phyloP scores from a whole-genome alignment of 2,329 filamentous ascomycete species.

The Harringtonia aguacate region DNA sequence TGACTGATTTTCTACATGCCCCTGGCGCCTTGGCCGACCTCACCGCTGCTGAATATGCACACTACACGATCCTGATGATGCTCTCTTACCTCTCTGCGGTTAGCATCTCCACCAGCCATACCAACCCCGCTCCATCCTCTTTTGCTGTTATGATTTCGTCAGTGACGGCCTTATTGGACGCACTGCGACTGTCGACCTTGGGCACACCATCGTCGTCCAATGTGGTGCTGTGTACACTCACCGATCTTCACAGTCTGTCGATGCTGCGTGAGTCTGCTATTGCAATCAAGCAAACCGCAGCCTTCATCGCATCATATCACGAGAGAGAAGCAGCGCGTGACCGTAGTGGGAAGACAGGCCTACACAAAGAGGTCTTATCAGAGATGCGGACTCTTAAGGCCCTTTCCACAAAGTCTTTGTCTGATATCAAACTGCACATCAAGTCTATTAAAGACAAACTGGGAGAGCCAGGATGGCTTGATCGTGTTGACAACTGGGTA shows the following conservation, averaged over 20 bases:
- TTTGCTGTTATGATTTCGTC: not conserved
- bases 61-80: slow-evolving; percentile 31
- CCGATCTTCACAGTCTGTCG: slow-evolving; percentile 23
- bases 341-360: slow-evolving; percentile 18
- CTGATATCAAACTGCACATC: slow-evolving; percentile 21
- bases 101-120: slow-evolving; percentile 12
- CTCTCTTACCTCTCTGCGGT: slow-evolving; percentile 21
- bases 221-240: slow-evolving; percentile 18
- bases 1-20: slow-evolving; percentile 26
- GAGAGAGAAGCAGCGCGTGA: slow-evolving; percentile 23
- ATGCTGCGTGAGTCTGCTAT: slow-evolving; percentile 25
- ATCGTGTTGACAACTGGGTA: slow-evolving; percentile 19
- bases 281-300: slow-evolving; percentile 19
- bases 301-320: slow-evolving; percentile 19
- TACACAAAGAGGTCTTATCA: slow-evolving; percentile 21
- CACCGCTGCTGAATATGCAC: slow-evolving; percentile 30
- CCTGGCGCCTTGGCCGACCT: slow-evolving; percentile 17
- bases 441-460: slow-evolving; percentile 20
- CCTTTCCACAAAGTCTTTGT: slow-evolving; percentile 9
- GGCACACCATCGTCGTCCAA: not conserved
- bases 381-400: slow-evolving; percentile 17
- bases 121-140: not conserved
- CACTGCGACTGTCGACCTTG: slow-evolving; percentile 2
- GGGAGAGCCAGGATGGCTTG: slow-evolving; percentile 24
- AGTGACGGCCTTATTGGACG: slow-evolving; percentile 8